A percentile compares a stretch with the other conserved stretches of the same genome.
Evolutionary conservation across 2,329 filamentous ascomycete genomes (phyloP).

Genomic region (Dothiorella sarmentorum): DNA sequence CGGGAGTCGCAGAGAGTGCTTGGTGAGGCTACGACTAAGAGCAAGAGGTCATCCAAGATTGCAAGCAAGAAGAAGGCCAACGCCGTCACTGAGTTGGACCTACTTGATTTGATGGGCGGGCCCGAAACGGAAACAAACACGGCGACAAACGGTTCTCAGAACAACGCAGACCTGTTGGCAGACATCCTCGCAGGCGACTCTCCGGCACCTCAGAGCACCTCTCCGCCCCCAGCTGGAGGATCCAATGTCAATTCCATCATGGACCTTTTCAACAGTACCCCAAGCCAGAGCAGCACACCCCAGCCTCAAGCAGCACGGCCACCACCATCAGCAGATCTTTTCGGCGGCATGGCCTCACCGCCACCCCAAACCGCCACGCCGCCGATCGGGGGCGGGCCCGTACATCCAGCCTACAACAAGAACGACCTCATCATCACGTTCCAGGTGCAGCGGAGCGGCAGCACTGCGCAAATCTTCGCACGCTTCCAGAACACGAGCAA

Average conservation of each 20-base stretch:
- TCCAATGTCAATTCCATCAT: conserved; percentile 65
- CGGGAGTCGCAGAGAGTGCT: conserved; percentile 91
- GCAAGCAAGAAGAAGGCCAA: conserved; percentile 68
- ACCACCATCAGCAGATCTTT: conserved; percentile 39
- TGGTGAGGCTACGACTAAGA: conserved; percentile 63
- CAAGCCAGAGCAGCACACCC: conserved; percentile 43
- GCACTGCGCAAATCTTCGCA: conserved; percentile 76
- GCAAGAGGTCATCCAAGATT: conserved; percentile 50
- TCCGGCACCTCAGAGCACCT: conserved; percentile 41
- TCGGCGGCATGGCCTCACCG: conserved; percentile 45
- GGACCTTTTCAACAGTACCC: conserved; percentile 74
- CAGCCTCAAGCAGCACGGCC: conserved; percentile 37
- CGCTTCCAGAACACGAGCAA: conserved; percentile 76
- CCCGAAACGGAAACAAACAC: conserved; percentile 56
- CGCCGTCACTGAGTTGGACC: conserved; percentile 85
- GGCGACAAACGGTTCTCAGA: conserved; percentile 57
- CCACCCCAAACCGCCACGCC: conserved; percentile 46
- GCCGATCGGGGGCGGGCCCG: conserved; percentile 40
- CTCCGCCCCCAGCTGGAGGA: conserved; percentile 32
- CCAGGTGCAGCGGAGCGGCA: conserved; percentile 77
- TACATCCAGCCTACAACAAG: conserved; percentile 76
- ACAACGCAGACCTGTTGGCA: conserved; percentile 82
- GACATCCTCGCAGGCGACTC: conserved; percentile 81
- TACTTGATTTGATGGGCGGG: conserved; percentile 88
- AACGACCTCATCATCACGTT: conserved; percentile 80